Evolutionary conservation across 1,284 basidiomycete genomes (phyloP), one percentile per base, ranked within the genome.

Genomic region (Lentinula novae-zelandiae): DNA sequence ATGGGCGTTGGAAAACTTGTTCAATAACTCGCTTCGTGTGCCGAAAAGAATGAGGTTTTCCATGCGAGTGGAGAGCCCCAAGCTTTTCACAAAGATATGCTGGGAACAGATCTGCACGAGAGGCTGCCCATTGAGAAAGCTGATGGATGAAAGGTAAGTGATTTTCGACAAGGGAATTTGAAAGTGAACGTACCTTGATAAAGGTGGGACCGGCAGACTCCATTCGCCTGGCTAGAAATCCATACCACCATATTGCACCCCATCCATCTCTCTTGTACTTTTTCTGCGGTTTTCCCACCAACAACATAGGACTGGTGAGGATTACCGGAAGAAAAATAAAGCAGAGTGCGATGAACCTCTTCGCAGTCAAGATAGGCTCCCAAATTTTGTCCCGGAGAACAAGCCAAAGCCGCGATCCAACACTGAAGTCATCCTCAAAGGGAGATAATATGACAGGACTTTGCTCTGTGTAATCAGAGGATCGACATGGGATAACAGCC

Each of bases 91-190:
- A 99, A 4, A 99, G 84, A n/a, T 86, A 75, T n/a, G 89, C 81
- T 0, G 97, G 94, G 76, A 99, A 99, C 5, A 99, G 78, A 73
- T 99, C 97, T 52, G 91, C 90, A 58, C 97, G 85, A 33, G 95
- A 96, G 5, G 92, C 97, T 1, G 97, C 97, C 97, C 97, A 99
- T 82, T 99, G 97, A 1, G 94, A 93, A 56, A 99, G 84, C 92
- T 95, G 68, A 9, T 58, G 44, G 56, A 64, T 57, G 53, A 62
- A 62, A 62, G 50, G 62, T 46, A 4, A 20, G 17, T 22, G 42
- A 46, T 46, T 12, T 20, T 17, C 50, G 48, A 52, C 63, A 61
- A 52, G 63, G 64, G 57, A 58, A 33, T 42, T 39, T 10, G 50
- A 63, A 46, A 60, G 58, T 39, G 8, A 56, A 17, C 49, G 33